Conservation (phyloP, 192 early-diverging fungal genomes). For the Dispira simplex region DNA sequence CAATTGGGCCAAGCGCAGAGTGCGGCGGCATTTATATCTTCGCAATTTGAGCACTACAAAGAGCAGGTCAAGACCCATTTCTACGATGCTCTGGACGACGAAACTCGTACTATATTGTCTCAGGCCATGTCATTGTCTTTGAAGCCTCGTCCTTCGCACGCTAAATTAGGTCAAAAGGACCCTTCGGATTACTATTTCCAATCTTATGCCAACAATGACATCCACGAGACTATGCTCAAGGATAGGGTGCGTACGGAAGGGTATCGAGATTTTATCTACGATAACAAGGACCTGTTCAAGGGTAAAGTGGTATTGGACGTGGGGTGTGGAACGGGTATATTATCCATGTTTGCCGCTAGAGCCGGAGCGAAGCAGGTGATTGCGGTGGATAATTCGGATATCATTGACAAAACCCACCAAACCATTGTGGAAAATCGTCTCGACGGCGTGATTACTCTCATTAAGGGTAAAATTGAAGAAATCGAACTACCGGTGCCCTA, state of each 20-base stretch:
- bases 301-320: slow-evolving; percentile 79
- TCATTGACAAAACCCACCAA: slow-evolving; percentile 65
- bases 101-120: not conserved
- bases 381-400: slow-evolving; percentile 73
- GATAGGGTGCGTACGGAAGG: slow-evolving; percentile 62
- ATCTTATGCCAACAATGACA: slow-evolving; percentile 38
- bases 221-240: slow-evolving; percentile 79
- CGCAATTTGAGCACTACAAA: slow-evolving; percentile 53
- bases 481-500: slow-evolving; percentile 53
- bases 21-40: slow-evolving; percentile 30
- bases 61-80: slow-evolving; percentile 52
- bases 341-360: slow-evolving; percentile 83
- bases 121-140: slow-evolving; percentile 6
- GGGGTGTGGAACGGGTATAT: slow-evolving; percentile 81
- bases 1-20: slow-evolving; percentile 29
- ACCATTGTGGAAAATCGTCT: slow-evolving; percentile 62
- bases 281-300: slow-evolving; percentile 72
- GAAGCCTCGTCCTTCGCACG: not conserved
- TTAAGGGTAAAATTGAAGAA: slow-evolving; percentile 68
- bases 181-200: slow-evolving; percentile 41
- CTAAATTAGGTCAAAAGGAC: not conserved
- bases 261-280: slow-evolving; percentile 69
- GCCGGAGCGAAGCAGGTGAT: slow-evolving; percentile 60
- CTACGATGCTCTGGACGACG: slow-evolving; percentile 33
- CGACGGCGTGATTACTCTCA: slow-evolving; percentile 35